phyloP scores from a whole-genome alignment of 495 filamentous ascomycete species.

The Penicillium samsonianum region DNA sequence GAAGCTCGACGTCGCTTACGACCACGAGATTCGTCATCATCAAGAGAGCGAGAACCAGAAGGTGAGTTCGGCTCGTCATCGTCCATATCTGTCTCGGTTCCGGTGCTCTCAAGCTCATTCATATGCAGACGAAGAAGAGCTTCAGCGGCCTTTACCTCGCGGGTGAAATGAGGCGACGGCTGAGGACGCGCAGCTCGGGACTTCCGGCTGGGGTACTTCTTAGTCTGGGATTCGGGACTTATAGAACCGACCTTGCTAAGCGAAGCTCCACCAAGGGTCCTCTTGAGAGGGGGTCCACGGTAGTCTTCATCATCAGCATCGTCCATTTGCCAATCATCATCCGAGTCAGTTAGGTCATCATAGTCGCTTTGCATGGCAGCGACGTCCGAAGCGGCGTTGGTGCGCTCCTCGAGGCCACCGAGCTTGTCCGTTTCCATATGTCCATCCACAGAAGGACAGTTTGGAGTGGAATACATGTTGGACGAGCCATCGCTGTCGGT shows the following conservation, averaged over 20 bases:
- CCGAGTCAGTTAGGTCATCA: slow-evolving; percentile 6
- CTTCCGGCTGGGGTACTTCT: slow-evolving; percentile 15
- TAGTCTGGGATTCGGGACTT: neutral
- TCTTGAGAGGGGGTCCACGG: neutral
- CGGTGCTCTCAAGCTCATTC: slow-evolving; percentile 34
- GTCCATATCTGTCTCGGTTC: slow-evolving; percentile 14
- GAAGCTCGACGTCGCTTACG: slow-evolving; percentile 28
- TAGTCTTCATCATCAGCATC: slow-evolving; percentile 28
- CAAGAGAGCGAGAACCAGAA: neutral
- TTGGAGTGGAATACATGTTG: slow-evolving; percentile 4
- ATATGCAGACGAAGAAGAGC: slow-evolving; percentile 57
- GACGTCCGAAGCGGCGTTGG: neutral
- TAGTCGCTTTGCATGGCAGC: slow-evolving; percentile 3
- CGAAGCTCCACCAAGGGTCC: no score
- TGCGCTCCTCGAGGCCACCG: neutral
- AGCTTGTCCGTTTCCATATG: neutral
- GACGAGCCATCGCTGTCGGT: slow-evolving; percentile 16
- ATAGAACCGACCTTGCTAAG: neutral
- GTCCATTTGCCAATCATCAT: slow-evolving; percentile 16
- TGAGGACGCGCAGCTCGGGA: neutral
- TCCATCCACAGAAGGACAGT: neutral
- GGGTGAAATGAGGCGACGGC: slow-evolving; percentile 15
- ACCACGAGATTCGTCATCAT: neutral
- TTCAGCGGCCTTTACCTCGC: slow-evolving; percentile 58
- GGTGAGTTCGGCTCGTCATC: slow-evolving; percentile 13